These are phyloP conservation scores for Parasarocladium wereldwijsianum DNA, from an alignment of 2,329 filamentous ascomycete species.

Conservation along the genomic window DNA sequence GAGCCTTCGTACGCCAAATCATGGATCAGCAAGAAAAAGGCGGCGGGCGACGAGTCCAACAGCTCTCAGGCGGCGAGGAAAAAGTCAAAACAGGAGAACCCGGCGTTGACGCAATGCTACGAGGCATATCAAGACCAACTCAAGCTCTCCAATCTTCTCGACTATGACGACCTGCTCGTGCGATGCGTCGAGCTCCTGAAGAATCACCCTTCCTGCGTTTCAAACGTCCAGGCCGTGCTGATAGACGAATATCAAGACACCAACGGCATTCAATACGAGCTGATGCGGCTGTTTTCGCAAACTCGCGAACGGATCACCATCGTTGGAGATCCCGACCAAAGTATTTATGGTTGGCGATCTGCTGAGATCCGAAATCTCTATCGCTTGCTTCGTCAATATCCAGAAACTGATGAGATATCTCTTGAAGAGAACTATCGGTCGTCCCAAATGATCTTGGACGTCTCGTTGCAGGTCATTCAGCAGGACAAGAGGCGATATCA, in stretches of 20 bases:
- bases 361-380: constrained; percentile 83
- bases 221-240: constrained; percentile 78
- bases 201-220: constrained; percentile 62
- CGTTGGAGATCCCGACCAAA: constrained; percentile 93
- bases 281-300: constrained; percentile 80
- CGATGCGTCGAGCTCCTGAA: constrained; percentile 68
- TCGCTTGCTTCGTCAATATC: constrained; percentile 62
- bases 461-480: constrained; percentile 75
- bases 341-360: constrained; percentile 91
- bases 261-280: constrained; percentile 84
- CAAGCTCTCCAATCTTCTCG: constrained; percentile 63
- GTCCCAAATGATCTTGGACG: constrained; percentile 66
- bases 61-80: constrained; percentile 21
- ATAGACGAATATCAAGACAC: constrained; percentile 98
- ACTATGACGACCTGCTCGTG: constrained; percentile 87
- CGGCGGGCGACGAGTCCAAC: constrained; percentile 34
- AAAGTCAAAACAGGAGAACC: constrained; percentile 20
- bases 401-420: constrained; percentile 65
- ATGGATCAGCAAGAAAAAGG: constrained; percentile 60
- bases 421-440: constrained; percentile 93
- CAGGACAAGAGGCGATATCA: constrained; percentile 71
- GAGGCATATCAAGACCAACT: constrained; percentile 67
- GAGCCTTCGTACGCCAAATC: constrained; percentile 57
- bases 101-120: constrained; percentile 55
- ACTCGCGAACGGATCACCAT: constrained; percentile 67